These are phyloP conservation scores for Scutellaria galericulata DNA, from an alignment of 257 asterid species.

Conservation along the genomic window DNA sequence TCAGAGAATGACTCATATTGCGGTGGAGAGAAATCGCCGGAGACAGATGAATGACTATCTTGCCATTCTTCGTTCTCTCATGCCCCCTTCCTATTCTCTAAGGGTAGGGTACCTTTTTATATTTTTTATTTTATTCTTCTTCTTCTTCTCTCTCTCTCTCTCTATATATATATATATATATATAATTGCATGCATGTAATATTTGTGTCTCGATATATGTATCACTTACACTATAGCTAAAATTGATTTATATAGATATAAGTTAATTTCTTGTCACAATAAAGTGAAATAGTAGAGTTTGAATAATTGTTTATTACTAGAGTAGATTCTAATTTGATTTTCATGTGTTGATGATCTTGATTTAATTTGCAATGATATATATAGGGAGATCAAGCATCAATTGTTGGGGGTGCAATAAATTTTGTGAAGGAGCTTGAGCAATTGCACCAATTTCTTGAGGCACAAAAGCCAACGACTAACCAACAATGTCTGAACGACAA, in stretches of 20 bases:
- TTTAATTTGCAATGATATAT: background rate
- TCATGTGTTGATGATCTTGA: background rate
- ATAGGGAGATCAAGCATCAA: constrained; percentile 97
- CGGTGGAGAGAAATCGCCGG: constrained; percentile 89
- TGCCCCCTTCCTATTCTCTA: constrained; percentile 85
- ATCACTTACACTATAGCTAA: too few relatives aligned
- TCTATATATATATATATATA: background rate
- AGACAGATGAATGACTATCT: constrained; percentile 81
- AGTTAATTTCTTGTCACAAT: too few relatives aligned
- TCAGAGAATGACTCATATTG: constrained; percentile 83
- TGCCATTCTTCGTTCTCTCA: constrained; percentile 70
- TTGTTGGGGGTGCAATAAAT: constrained; percentile 85
- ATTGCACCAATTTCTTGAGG: constrained; percentile 57
- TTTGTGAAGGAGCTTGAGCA: constrained; percentile 89
- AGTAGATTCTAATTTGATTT: background rate
- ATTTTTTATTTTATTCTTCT: background rate
- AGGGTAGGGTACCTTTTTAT: constrained; percentile 75
- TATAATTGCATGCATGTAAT: constrained; percentile 28
- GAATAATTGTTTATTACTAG: too few relatives aligned
- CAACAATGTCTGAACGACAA: background rate
- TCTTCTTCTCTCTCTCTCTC: background rate
- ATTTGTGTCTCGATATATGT: background rate
- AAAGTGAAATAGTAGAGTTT: too few relatives aligned
- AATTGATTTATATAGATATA: too few relatives aligned
- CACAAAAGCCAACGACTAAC: constrained; percentile 11